Evolutionary conservation across 306 rosid genomes (phyloP).

Genomic region (Psophocarpus tetragonolobus): DNA sequence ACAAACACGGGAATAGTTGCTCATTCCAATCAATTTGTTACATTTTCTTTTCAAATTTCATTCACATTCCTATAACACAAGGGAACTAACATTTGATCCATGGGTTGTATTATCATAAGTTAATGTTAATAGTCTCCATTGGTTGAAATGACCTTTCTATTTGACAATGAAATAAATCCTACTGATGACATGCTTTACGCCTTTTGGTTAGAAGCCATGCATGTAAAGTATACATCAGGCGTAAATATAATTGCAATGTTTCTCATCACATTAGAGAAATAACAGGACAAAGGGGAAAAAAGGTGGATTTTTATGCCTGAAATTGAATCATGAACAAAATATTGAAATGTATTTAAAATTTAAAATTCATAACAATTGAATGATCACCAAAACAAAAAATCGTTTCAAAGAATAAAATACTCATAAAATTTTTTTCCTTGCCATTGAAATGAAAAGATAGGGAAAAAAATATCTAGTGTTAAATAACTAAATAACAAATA

Average conservation of each 20-base stretch:
- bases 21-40: constrained; percentile 1
- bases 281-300: not conserved
- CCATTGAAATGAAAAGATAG: constrained; percentile 8
- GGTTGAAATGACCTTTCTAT: constrained; percentile 22
- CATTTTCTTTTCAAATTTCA: not conserved
- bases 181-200: constrained; percentile 10
- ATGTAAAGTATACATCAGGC: not conserved
- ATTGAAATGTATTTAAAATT: not conserved
- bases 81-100: constrained; percentile 14
- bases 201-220: no score
- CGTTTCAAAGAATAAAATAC: not conserved
- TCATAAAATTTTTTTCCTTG: not conserved
- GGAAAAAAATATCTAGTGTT: not conserved
- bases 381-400: not conserved
- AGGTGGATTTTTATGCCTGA: not conserved
- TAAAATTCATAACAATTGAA: not conserved
- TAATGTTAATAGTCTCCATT: not conserved
- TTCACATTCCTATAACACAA: constrained; percentile 16
- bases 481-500: not conserved
- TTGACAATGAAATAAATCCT: not conserved
- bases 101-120: not conserved
- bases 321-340: constrained; percentile 24
- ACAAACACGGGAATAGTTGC: constrained; percentile 16
- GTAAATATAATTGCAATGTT: not conserved
- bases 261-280: constrained; percentile 15